Evolutionary conservation across 495 filamentous ascomycete species (phyloP), one percentile per base, ranked within the genome.

Genomic region (Neurospora sublineolata): DNA sequence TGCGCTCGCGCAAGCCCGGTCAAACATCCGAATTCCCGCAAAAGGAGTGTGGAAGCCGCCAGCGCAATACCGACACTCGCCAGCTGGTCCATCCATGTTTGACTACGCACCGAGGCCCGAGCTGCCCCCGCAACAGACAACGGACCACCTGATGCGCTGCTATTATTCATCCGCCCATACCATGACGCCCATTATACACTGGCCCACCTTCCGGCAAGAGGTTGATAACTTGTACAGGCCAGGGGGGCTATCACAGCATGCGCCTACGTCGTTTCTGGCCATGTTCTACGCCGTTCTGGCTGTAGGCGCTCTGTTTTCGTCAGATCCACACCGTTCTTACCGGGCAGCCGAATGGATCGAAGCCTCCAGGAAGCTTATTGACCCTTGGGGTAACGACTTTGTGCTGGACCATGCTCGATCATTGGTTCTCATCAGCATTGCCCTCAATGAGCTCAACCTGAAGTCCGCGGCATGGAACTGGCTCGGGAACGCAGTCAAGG

Each of bases 401-500:
- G 90, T 88, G 16, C 84, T 97, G 60, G 93, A 97, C 76, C 88
- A 94, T 76, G 92, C 89, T 14, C 86, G 92, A 37, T 84, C 88
- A 2, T 85, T 92, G 10, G 82, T 94, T 33, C 85, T 99, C 18
- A 87, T 87, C 27, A 92, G 92, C 75, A 88, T 94, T 36, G 96
- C 91, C 71, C 87, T 97, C 33, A 91, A 90, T 71, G 95, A 98
- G 80, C 84, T 92, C 74, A 97, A 97, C 75, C 84, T 92, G 23
- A 95, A 93, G 78, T 94, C 93, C 23, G 92, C 93, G 2, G 93
- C 93, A 42, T 97, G 93, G 91, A 89, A 88, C 20, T 97, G 93
- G 93, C 86, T 96, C 38, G 95, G 93, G 5, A 88, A 87, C n/a
- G 91, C 93, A 0, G 89, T 97, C 37, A 84, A 91, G 70, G 91